Evolutionary conservation across 179 eudicot species (phyloP).

Genomic region (Corrigiola litoralis): DNA sequence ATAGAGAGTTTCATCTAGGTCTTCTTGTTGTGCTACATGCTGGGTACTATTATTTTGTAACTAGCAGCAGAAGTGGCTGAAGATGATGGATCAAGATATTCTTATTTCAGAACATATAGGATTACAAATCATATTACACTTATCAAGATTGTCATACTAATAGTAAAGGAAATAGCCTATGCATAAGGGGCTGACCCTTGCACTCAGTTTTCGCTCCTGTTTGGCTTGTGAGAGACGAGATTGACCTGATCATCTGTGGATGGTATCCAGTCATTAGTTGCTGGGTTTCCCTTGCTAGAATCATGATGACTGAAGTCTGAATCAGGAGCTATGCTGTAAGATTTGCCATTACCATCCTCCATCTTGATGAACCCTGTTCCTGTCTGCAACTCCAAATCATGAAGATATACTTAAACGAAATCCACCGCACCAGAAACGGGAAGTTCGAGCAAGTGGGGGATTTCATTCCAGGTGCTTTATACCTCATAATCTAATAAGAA

Average conservation of each 20-base stretch:
- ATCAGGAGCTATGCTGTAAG: constrained; percentile 45
- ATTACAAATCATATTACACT: constrained; percentile 5
- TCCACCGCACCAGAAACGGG: neutral
- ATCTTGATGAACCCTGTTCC: constrained; percentile 89
- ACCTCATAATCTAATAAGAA: neutral
- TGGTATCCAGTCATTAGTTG: constrained; percentile 96
- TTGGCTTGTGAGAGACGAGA: constrained; percentile 50
- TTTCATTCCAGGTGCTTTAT: neutral
- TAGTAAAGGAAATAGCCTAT: neutral
- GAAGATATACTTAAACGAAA: neutral
- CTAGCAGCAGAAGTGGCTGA: neutral
- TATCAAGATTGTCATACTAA: constrained; percentile 1
- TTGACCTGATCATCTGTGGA: constrained; percentile 32
- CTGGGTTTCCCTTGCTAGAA: constrained; percentile 69
- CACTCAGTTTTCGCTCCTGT: constrained; percentile 60
- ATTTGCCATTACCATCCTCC: constrained; percentile 33
- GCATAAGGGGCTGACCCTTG: neutral
- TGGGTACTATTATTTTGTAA: neutral
- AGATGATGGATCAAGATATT: neutral
- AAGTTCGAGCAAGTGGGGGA: too few species aligned
- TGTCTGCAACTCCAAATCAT: constrained; percentile 37
- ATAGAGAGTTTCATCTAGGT: neutral
- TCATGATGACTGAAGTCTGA: constrained; percentile 30
- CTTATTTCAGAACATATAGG: constrained; percentile 5
- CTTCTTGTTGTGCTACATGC: neutral